phyloP scores from a whole-genome alignment of 768 basidiomycete genomes.

The Lentinula detonsa region DNA sequence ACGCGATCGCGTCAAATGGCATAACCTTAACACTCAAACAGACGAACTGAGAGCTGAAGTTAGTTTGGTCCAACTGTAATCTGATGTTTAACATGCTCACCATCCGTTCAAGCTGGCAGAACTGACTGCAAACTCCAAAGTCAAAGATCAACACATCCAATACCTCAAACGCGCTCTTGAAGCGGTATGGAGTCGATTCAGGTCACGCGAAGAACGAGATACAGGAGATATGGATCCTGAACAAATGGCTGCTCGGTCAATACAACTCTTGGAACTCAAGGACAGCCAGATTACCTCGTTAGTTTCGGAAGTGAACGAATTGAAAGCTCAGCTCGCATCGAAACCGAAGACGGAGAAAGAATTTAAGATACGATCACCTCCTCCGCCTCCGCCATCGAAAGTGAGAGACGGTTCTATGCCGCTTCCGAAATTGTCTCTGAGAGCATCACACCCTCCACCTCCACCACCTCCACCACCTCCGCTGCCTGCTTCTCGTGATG shows the following conservation, averaged over 20 bases:
- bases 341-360: slow-evolving; percentile 62
- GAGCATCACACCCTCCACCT: slow-evolving; percentile 18
- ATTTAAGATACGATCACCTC: slow-evolving; percentile 61
- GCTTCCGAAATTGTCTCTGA: slow-evolving; percentile 7
- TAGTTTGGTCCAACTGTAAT: slow-evolving; percentile 7
- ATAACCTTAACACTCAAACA: slow-evolving; percentile 68
- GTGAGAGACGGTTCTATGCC: slow-evolving; percentile 18
- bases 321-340: slow-evolving; percentile 44
- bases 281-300: slow-evolving; percentile 51
- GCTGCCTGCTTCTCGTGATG: slow-evolving; percentile 15
- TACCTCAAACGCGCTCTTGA: slow-evolving; percentile 85
- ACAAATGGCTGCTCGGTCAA: slow-evolving; percentile 60
- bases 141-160: slow-evolving; percentile 67
- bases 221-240: slow-evolving; percentile 58
- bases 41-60: slow-evolving; percentile 67
- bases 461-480: slow-evolving; percentile 18
- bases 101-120: background rate
- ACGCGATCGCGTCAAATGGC: slow-evolving; percentile 69
- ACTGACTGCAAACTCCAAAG: slow-evolving; percentile 18
- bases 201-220: slow-evolving; percentile 41
- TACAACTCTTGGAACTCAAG: slow-evolving; percentile 63
- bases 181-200: slow-evolving; percentile 79
- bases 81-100: background rate
- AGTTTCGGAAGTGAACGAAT: slow-evolving; percentile 35
- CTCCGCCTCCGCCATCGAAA: slow-evolving; percentile 58